These are phyloP conservation scores for fission yeast (Schizosaccharomyces pombe) DNA, from an alignment of 805 yeast species.

Conservation along the genomic window ASM294v3 CU329670.1:4764501-4765000, in stretches of 20 bases:
- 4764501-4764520: not conserved
- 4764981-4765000: constrained; percentile 50
- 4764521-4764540: not conserved
- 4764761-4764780: constrained; percentile 5
- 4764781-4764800: constrained; percentile 7
- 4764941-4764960: constrained; percentile 44
- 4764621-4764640: not conserved
- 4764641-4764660: constrained; percentile 22
- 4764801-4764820: constrained; percentile 31
- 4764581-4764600: constrained; percentile 13
- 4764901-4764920: constrained; percentile 1
- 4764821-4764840: constrained; percentile 64
- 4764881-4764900: constrained; percentile 37
- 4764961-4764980: constrained; percentile 37
- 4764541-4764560: not conserved
- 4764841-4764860: constrained; percentile 70
- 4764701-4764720: constrained; percentile 72
- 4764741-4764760: constrained; percentile 24
- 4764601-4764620: not conserved
- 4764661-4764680: constrained; percentile 21
- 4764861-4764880: constrained; percentile 89
- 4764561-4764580: constrained; percentile 12
- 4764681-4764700: constrained; percentile 48
- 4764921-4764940: constrained; percentile 9
- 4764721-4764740: constrained; percentile 69